These are phyloP conservation scores for Penicillium sp. DNA, from an alignment of 2,329 filamentous ascomycete genomes.

Conservation along the genomic window DNA sequence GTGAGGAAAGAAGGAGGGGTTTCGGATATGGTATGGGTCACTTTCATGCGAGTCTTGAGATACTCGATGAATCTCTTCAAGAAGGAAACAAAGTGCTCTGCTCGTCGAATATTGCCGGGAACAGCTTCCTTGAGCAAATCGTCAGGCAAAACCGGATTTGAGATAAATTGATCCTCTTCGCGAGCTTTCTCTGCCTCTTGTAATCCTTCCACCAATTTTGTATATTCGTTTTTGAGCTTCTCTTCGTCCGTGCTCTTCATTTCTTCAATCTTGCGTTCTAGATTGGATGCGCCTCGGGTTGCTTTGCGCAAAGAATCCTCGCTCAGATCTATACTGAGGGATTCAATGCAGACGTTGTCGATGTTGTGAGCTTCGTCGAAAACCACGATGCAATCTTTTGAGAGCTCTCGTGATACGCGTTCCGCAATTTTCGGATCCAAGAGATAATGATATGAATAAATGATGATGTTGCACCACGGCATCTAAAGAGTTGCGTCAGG, in stretches of 20 bases:
- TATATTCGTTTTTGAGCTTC: constrained; percentile 92
- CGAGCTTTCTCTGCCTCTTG: constrained; percentile 84
- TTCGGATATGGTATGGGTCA: constrained; percentile 94
- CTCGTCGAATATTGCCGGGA: constrained; percentile 91
- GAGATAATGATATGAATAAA: constrained; percentile 98
- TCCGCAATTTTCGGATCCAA: constrained; percentile 98
- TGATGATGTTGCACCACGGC: constrained; percentile 99
- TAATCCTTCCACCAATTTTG: constrained; percentile 90
- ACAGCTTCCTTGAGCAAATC: constrained; percentile 95
- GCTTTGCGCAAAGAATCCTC: constrained; percentile 93
- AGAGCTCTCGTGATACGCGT: constrained; percentile 89
- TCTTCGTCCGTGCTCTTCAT: constrained; percentile 96
- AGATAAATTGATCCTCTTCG: constrained; percentile 95
- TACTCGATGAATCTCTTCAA: constrained; percentile 97
- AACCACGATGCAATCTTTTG: constrained; percentile 97
- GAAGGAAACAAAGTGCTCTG: constrained; percentile 94
- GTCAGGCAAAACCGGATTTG: constrained; percentile 90
- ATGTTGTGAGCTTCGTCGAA: constrained; percentile 99
- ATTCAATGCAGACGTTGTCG: constrained; percentile 98
- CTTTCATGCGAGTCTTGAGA: constrained; percentile 96
- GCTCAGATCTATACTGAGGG: constrained; percentile 92
- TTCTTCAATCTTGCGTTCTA: constrained; percentile 87
- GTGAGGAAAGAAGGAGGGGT: constrained; percentile 91
- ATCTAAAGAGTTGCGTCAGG: constrained; percentile 60
- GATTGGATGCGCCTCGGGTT: constrained; percentile 82